Base-by-base conservation (phyloP, 2,329 filamentous ascomycete genomes). In the Verticillium zaregamsianum region DNA sequence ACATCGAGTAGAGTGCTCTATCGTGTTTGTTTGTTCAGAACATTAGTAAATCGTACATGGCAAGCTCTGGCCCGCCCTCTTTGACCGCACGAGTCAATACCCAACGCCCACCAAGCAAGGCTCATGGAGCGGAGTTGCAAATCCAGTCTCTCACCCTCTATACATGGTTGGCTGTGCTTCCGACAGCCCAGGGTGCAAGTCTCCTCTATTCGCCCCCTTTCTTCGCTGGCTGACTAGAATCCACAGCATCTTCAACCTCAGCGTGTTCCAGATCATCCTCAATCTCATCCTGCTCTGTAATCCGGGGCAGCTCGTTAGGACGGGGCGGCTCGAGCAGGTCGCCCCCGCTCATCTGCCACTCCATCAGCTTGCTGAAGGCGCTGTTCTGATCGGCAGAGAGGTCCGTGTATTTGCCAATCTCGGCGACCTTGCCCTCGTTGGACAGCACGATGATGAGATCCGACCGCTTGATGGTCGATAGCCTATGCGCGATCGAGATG, bases 401-500 rank as follows among this genome's bases (percentile, higher is more conserved):
- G 66, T 92, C 85, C 28, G 83, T 78, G 73, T 96, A 99, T 62
- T 89, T 90, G 61, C 95, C 95, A 66, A 91, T 90, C 74, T 99
- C 94, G 3, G 94, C 95, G 3, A 99, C 94, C 62, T 85, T 89
- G 65, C 95, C 96, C 70, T 97, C 90, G 61, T 84, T 87, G 63
- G 90, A 90, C 45, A 99, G 88, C 33, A 97, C 94, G 68, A 99
- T 95, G 72, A 99, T 96, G 66, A 89, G 89, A 72, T 99, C 95
- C 2, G 92, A 96, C 63, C 95, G 87, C 77, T 98, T 97, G 77
- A 99, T 99, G 0, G 95, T 99, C 2, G 92, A 96, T 5, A 99
- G 83, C 57, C 96, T 88, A 77, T 99, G 95, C 0, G 95, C 96
- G 70, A 99, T 99, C 60, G 92, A 96, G 72, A 99, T 98, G 12